These are phyloP conservation scores for sunflower (Helianthus annuus) DNA, from an alignment of 129 eudicot species.

Conservation along the genomic window HanXRQr2.0-SUNRISE NC_035435.2:110650008-110650507, in stretches of 20 bases:
- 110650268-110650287: slow-evolving; percentile 48
- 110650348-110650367: slow-evolving; percentile 70
- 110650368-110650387: slow-evolving; percentile 86
- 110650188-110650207: not conserved
- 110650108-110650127: not conserved
- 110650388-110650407: slow-evolving; percentile 82
- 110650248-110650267: slow-evolving; percentile 8
- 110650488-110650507: slow-evolving; percentile 9
- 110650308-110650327: slow-evolving; percentile 76
- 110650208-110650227: not conserved
- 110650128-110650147: not conserved
- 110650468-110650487: slow-evolving; percentile 25
- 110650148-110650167: not conserved
- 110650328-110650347: slow-evolving; percentile 84
- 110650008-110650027: no score
- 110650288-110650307: slow-evolving; percentile 74
- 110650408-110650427: slow-evolving; percentile 99
- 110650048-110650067: not conserved
- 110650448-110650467: slow-evolving; percentile 70
- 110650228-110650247: not conserved
- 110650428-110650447: slow-evolving; percentile 84
- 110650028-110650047: no score
- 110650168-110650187: slow-evolving; percentile 7
- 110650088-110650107: not conserved
- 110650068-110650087: not conserved